Base-by-base conservation (phyloP, 2,329 filamentous ascomycete species). In the Sclerotinia borealis region DNA sequence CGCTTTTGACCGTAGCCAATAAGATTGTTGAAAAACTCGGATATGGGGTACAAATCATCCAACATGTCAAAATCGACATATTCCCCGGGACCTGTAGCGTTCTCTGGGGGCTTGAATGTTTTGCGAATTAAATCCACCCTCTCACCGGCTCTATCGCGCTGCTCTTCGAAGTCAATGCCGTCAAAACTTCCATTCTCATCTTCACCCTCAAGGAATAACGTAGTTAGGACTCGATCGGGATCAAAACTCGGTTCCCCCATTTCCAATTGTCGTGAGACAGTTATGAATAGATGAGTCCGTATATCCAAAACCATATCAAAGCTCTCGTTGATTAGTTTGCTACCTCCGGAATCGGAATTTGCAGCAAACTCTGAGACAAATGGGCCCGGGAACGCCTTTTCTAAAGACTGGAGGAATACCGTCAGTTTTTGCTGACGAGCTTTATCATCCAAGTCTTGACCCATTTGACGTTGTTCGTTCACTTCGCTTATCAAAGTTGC, bases 201-300 rank as follows among this genome's bases (percentile, higher is more conserved):
- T 34, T 19, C 10, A 22, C 29, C 19, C 4, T 31, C 17, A n/a
- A 52, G 47, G 13, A 63, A 63, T n/a, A 50, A 37, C 1, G 13
- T 17, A 13, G 2, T 22, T 17, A 63, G 43, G 4, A 77, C 68
- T 11, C 71, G 68, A 15, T 77, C 70, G 4, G 80, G 77, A 65
- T 79, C 70, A 52, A 77, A 80, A 10, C 67, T 68, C 2, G 68
- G 39, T 7, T 27, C 65, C 6, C 64, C 47, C 6, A 73, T 68
- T 34, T 73, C 63, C 36, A 74, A 66, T 9, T 70, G 71, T 47
- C 76, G 71, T 4, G 83, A 69, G 7, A 75, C 71, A n/a, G 76
- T 66, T 47, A 85, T 79, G n/a, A 80, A 74, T 13, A 78, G 75
- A 66, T 86, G 84, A 2, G 83, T 85, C 2, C 83, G 79, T 27